Conservation (phyloP, 1,284 basidiomycete genomes). For the Pyrrhoderma lamaoense region DNA sequence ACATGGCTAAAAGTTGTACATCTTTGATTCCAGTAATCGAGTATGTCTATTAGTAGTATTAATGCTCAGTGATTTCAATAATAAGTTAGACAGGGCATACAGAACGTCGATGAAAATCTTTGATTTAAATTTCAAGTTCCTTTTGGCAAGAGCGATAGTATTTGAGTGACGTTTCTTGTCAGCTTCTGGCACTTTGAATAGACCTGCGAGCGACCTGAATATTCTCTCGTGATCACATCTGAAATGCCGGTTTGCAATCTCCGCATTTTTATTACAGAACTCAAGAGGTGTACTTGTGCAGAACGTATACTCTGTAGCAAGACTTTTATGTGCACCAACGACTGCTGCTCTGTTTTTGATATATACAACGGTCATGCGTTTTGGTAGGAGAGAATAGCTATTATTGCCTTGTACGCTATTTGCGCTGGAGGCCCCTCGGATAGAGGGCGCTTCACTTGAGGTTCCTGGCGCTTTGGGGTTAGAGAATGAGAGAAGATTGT, state of each 20-base stretch:
- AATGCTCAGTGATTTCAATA: background rate
- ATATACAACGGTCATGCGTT: constrained; percentile 56
- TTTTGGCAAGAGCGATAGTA: background rate
- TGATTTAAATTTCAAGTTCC: constrained; percentile 1
- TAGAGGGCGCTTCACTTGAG: constrained; percentile 30
- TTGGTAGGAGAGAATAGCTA: constrained; percentile 35
- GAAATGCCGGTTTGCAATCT: constrained; percentile 49
- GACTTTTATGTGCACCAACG: constrained; percentile 48
- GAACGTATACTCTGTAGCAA: constrained; percentile 62
- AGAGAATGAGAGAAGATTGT: constrained; percentile 60
- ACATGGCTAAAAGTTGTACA: constrained; percentile 76
- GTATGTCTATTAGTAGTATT: constrained; percentile 42
- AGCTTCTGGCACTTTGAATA: constrained; percentile 31
- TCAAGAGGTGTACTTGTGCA: constrained; percentile 36
- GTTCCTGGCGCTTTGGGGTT: constrained; percentile 31
- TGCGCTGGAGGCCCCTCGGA: constrained; percentile 16
- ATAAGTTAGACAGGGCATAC: constrained; percentile 13
- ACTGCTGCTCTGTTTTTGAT: constrained; percentile 53
- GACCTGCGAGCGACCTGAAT: constrained; percentile 54
- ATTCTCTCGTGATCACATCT: constrained; percentile 67
- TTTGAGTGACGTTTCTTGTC: background rate
- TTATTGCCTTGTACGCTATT: constrained; percentile 26
- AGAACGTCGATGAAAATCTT: constrained; percentile 19
- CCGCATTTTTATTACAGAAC: constrained; percentile 53
- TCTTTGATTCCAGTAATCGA: constrained; percentile 62